Percentiles rank a stretch among this genome's conserved stretches.
Conservation (phyloP, 106 monocot genomes). For the Allium sativum region DNA sequence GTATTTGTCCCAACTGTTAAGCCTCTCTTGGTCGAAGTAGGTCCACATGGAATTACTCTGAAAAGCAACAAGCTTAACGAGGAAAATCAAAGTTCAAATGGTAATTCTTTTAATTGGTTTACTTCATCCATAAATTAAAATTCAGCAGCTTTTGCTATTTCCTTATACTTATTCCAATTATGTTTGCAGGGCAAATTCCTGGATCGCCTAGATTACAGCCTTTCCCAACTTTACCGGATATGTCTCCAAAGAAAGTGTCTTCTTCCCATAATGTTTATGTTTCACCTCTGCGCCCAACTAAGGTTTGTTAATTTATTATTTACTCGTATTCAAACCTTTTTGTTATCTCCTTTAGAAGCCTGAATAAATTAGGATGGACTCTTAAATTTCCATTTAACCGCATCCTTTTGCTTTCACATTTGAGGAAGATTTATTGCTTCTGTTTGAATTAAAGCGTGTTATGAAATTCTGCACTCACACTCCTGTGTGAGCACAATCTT, state of each 20-base stretch:
- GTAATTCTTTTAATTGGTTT: constrained; percentile 22
- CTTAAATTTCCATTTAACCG: neutral
- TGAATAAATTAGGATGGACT: neutral
- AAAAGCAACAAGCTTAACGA: constrained; percentile 31
- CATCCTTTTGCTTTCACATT: neutral
- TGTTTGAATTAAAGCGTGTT: neutral
- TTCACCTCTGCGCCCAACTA: constrained; percentile 80
- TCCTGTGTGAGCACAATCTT: no score
- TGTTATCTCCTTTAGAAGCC: neutral
- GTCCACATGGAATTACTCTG: constrained; percentile 15
- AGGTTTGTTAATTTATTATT: constrained; percentile 27
- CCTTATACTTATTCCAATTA: neutral
- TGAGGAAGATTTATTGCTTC: neutral
- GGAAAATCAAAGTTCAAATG: constrained; percentile 35
- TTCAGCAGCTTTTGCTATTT: neutral
- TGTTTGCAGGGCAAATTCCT: constrained; percentile 43
- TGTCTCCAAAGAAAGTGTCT: constrained; percentile 99
- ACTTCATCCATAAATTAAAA: neutral
- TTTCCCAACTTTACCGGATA: constrained; percentile 79
- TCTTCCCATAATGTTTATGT: constrained; percentile 94
- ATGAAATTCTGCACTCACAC: no score
- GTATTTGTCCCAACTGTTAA: constrained; percentile 81
- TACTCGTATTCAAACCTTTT: neutral
- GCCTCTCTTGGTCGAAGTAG: constrained; percentile 59
- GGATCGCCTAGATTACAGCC: constrained; percentile 61